A percentile compares a stretch with the other conserved stretches of the same genome.
Evolutionary conservation across 1,284 basidiomycete genomes (phyloP).

Genomic region (Golubevia pallescens): DNA sequence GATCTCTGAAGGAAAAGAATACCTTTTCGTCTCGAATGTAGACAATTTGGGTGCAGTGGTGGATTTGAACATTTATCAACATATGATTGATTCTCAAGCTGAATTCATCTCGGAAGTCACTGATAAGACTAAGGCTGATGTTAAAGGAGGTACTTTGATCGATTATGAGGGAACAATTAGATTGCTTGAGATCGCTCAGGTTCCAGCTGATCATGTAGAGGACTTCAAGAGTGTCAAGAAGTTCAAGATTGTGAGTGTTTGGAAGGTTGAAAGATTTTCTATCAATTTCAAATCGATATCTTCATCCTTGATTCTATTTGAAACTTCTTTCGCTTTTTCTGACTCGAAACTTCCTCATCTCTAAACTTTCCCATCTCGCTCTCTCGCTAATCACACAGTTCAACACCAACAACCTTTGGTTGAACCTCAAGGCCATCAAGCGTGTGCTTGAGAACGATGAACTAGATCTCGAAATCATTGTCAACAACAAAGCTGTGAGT

Average conservation of each 20-base stretch:
- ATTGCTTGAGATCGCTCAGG: constrained; percentile 97
- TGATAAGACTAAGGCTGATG: constrained; percentile 99
- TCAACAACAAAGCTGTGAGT: constrained; percentile 81
- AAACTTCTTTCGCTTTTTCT: constrained; percentile 10
- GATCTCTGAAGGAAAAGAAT: constrained; percentile 93
- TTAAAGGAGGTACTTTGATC: constrained; percentile 96
- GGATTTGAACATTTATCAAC: constrained; percentile 70
- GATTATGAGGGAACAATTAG: constrained; percentile 94
- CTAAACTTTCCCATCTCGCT: too few relatives aligned
- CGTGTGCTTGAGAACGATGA: constrained; percentile 87
- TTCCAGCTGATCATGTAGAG: constrained; percentile 95
- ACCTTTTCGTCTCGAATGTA: constrained; percentile 98
- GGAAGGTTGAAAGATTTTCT: not conserved
- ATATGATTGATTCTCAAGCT: constrained; percentile 65
- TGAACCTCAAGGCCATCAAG: constrained; percentile 89
- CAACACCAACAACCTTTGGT: constrained; percentile 92
- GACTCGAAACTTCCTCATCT: not conserved
- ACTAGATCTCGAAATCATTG: constrained; percentile 84
- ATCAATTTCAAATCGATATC: too few relatives aligned
- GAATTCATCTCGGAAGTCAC: constrained; percentile 73
- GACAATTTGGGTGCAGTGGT: constrained; percentile 98
- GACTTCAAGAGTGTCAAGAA: constrained; percentile 88
- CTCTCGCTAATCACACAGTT: constrained; percentile 13
- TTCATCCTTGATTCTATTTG: too few relatives aligned
- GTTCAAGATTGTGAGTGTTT: constrained; percentile 56